phyloP scores from a whole-genome alignment of 768 basidiomycete genomes.

The Pleurotus pulmonarius region DNA sequence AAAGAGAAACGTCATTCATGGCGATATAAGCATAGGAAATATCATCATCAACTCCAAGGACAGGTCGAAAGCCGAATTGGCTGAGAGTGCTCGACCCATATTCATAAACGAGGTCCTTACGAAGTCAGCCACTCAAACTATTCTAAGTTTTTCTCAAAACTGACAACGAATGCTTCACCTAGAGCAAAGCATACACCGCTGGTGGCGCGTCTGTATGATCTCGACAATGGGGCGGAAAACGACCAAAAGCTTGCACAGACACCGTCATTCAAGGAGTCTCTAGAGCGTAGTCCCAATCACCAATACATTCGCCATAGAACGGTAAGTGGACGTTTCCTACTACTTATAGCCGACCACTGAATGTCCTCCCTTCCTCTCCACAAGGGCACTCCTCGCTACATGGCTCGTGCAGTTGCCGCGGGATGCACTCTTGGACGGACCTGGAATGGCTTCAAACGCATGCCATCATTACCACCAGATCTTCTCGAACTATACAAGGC shows the following conservation, averaged over 20 bases:
- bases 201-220: background rate
- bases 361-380: no score
- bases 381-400: no score
- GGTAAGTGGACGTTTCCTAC: no score
- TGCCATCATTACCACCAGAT: no score
- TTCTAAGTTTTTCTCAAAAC: background rate
- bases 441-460: no score
- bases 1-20: background rate
- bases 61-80: background rate
- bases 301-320: background rate
- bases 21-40: background rate
- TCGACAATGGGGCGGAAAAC: background rate
- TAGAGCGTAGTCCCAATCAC: background rate
- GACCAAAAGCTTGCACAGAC: background rate
- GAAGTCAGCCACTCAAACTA: background rate
- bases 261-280: background rate
- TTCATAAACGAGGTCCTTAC: background rate
- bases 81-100: background rate
- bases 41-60: background rate
- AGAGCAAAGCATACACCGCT: background rate
- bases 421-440: no score
- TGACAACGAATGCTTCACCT: background rate
- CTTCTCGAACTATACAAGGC: no score
- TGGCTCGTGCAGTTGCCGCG: no score
- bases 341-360: no score